These are phyloP conservation scores for Lentinula detonsa DNA, from an alignment of 768 basidiomycete genomes.

Conservation along the genomic window DNA sequence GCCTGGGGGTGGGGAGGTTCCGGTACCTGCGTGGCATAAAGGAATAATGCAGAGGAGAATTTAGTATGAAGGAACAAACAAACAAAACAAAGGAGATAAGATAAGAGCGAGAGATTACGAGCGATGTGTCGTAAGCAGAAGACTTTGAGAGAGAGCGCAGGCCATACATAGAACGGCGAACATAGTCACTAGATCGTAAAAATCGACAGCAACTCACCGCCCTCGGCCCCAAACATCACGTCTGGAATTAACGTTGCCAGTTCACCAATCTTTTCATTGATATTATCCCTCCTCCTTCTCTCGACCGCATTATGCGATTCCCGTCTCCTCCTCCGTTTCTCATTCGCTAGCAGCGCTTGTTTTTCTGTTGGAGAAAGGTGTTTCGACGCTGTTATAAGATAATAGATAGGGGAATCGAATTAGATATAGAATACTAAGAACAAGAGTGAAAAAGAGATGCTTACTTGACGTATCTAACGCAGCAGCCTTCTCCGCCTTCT, in stretches of 20 bases:
- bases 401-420: no score
- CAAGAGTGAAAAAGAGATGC: no score
- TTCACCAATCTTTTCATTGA: constrained; percentile 93
- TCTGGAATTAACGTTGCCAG: constrained; percentile 87
- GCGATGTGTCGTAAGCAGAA: no score
- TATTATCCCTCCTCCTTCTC: constrained; percentile 81
- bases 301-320: constrained; percentile 95
- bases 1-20: background rate
- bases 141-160: no score
- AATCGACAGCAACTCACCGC: constrained; percentile 31
- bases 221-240: constrained; percentile 49
- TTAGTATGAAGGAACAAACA: background rate
- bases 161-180: no score
- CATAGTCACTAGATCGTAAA: background rate
- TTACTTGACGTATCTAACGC: background rate
- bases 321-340: constrained; percentile 74
- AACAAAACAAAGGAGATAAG: background rate
- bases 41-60: no score
- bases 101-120: background rate
- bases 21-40: background rate
- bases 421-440: no score
- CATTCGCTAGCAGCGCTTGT: constrained; percentile 60
- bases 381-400: background rate
- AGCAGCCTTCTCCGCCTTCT: background rate
- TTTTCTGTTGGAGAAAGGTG: constrained; percentile 26